Evolutionary conservation across 371 early-diverging fungal species (phyloP).

Genomic region (Circinella umbellata): DNA sequence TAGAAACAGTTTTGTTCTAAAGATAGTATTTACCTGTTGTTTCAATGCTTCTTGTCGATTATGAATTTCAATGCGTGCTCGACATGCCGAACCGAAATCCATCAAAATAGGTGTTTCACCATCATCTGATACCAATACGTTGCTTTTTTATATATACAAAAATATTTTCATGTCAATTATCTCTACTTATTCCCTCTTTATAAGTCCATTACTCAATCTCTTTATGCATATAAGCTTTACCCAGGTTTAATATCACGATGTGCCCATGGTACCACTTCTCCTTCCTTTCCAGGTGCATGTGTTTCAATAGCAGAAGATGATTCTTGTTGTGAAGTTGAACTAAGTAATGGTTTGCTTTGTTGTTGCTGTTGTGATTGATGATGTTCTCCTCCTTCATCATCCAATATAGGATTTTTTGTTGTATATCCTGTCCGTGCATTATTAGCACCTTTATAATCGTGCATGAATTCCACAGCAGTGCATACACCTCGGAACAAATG

Average conservation of each 20-base stretch:
- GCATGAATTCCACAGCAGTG: constrained; percentile 23
- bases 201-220: no score
- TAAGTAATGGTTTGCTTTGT: constrained; percentile 45
- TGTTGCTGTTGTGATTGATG: constrained; percentile 16
- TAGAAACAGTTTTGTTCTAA: not conserved
- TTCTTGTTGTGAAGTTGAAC: constrained; percentile 59
- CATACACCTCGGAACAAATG: constrained; percentile 22
- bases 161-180: not conserved
- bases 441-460: constrained; percentile 20
- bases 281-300: constrained; percentile 28
- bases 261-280: constrained; percentile 61
- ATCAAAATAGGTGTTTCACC: constrained; percentile 71
- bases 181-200: constrained; percentile 1
- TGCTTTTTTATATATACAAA: constrained; percentile 30
- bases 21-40: constrained; percentile 54
- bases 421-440: constrained; percentile 18
- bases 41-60: constrained; percentile 67
- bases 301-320: constrained; percentile 34
- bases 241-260: constrained; percentile 87
- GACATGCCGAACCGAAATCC: constrained; percentile 79
- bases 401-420: constrained; percentile 17
- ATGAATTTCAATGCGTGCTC: constrained; percentile 61
- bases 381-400: constrained; percentile 19
- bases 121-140: constrained; percentile 68
- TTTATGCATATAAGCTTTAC: constrained; percentile 31